Evolutionary conservation across 352 stramenopile genomes (phyloP).

Genomic region (Phytophthora foliorum): DNA sequence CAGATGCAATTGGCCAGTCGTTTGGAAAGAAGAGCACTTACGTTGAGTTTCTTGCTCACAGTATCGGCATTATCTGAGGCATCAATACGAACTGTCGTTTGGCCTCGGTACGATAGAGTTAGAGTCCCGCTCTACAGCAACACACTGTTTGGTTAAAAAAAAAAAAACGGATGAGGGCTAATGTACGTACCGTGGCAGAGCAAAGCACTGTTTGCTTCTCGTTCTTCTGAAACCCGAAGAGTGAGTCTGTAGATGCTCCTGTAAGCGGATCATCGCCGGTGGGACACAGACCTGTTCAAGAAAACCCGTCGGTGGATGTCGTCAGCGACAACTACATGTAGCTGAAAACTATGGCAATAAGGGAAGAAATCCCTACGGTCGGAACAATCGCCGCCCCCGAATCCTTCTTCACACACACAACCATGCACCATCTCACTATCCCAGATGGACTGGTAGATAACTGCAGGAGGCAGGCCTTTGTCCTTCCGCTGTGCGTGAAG

Average conservation of each 20-base stretch:
- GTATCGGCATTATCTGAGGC: constrained; percentile 66
- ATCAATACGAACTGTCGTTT: constrained; percentile 77
- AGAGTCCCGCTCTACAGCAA: constrained; percentile 65
- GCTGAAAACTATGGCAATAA: not conserved
- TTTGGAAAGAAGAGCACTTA: constrained; percentile 24
- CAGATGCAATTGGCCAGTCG: not conserved
- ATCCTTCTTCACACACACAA: constrained; percentile 90
- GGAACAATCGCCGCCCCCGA: constrained; percentile 88
- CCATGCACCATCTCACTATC: constrained; percentile 91
- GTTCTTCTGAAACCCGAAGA: constrained; percentile 85
- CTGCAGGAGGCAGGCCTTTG: constrained; percentile 50
- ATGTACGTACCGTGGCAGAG: constrained; percentile 58
- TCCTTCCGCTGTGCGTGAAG: constrained; percentile 73
- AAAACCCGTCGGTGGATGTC: not conserved
- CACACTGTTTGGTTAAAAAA: not conserved
- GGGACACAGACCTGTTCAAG: constrained; percentile 53
- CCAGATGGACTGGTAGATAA: constrained; percentile 75
- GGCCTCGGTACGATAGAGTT: constrained; percentile 68
- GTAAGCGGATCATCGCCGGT: constrained; percentile 81
- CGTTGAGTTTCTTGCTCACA: constrained; percentile 77
- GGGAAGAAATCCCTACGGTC: constrained; percentile 48
- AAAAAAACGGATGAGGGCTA: not conserved
- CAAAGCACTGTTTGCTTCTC: constrained; percentile 83
- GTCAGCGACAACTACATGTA: not conserved
- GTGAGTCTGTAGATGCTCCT: constrained; percentile 59